These are phyloP conservation scores for Diplodia corticola DNA, from an alignment of 2,329 filamentous ascomycete species.

Conservation along the genomic window DNA sequence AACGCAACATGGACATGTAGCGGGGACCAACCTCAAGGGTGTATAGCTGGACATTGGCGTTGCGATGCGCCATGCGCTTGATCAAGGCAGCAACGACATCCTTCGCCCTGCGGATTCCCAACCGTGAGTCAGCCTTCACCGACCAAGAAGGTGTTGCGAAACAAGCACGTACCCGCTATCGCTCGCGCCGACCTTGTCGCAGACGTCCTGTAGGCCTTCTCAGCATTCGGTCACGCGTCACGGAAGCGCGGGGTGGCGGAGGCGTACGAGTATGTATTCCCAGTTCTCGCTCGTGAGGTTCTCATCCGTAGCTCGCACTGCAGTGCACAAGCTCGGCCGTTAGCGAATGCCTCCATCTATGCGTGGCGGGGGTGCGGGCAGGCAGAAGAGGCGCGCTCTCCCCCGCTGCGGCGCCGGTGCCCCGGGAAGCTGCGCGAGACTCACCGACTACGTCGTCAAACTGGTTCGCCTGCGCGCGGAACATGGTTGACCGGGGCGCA, in stretches of 20 bases:
- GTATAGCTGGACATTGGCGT: constrained; percentile 94
- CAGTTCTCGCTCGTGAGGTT: constrained; percentile 86
- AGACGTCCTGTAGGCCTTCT: constrained; percentile 52
- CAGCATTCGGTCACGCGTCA: constrained; percentile 14
- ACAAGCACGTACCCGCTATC: constrained; percentile 45
- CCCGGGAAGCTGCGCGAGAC: constrained; percentile 32
- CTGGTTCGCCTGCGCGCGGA: constrained; percentile 61
- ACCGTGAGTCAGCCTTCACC: constrained; percentile 6
- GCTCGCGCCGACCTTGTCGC: constrained; percentile 57
- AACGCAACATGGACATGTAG: not conserved
- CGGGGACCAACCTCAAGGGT: constrained; percentile 70
- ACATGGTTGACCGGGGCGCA: constrained; percentile 38
- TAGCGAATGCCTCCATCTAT: not conserved
- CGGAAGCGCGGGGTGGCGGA: constrained; percentile 17
- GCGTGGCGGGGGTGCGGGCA: not conserved
- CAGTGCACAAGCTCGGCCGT: constrained; percentile 30
- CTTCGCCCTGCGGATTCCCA: constrained; percentile 57
- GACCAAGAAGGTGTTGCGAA: not conserved
- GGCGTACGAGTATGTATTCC: constrained; percentile 65
- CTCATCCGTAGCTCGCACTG: constrained; percentile 90
- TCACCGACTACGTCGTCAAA: constrained; percentile 71
- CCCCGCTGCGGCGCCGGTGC: constrained; percentile 6
- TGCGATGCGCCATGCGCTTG: constrained; percentile 86
- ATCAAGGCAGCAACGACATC: constrained; percentile 88
- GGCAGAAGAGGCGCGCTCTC: not conserved